A percentile compares a stretch with the other conserved stretches of the same genome.
Evolutionary conservation across 441 rosid genomes (phyloP).

Genomic region (Populus hybrid): DNA sequence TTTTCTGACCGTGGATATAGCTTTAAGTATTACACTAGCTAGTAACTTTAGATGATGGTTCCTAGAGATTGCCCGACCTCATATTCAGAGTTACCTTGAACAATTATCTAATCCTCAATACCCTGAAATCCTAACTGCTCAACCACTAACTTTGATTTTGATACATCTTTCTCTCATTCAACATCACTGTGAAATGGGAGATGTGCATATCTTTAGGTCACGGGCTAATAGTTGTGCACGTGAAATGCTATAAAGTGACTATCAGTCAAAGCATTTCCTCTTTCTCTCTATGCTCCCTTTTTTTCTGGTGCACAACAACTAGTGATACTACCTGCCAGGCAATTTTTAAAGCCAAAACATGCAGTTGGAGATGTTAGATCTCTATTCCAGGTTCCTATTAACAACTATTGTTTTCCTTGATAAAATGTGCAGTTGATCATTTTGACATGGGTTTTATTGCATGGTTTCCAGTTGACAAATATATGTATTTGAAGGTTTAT

Average conservation of each 20-base stretch:
- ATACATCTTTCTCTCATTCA: background rate
- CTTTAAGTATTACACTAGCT: background rate
- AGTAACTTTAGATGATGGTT: background rate
- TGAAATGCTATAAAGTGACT: background rate
- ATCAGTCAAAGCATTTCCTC: background rate
- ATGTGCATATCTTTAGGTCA: background rate
- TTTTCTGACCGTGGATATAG: background rate
- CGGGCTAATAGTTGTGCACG: background rate
- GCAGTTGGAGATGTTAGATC: background rate
- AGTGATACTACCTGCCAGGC: background rate
- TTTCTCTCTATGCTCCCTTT: background rate
- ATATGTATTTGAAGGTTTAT: background rate
- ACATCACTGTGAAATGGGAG: background rate
- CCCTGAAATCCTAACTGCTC: background rate
- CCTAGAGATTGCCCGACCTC: background rate
- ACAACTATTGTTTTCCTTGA: background rate
- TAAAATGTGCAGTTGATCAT: background rate
- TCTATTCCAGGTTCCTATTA: background rate
- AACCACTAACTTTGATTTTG: background rate
- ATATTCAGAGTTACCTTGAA: background rate
- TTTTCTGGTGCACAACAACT: background rate
- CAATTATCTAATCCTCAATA: background rate
- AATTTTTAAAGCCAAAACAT: background rate
- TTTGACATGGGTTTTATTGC: background rate
- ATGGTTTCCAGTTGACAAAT: background rate